Percentiles rank a stretch among this genome's conserved stretches.
Conservation (phyloP, 495 filamentous ascomycete genomes). For the Talaromyces ruber region DNA sequence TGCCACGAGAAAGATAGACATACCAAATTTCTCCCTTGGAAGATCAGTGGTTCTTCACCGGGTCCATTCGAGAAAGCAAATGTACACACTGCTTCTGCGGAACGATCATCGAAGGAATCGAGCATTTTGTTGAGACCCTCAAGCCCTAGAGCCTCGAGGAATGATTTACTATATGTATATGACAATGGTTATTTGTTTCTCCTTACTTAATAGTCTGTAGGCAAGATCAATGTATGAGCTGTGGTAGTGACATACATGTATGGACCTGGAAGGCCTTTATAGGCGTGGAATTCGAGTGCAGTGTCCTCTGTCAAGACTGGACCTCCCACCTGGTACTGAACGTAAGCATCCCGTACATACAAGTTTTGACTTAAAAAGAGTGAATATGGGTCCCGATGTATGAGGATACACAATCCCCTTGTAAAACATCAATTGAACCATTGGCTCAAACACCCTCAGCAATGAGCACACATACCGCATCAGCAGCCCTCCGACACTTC, state of each 20-base stretch:
- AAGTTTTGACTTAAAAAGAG: neutral
- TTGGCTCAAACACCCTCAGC: neutral
- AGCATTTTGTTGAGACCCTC: conserved; percentile 86
- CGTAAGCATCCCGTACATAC: conserved; percentile 6
- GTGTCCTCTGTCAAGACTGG: conserved; percentile 96
- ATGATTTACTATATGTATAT: conserved; percentile 65
- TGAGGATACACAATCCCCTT: neutral
- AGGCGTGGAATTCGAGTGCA: conserved; percentile 81
- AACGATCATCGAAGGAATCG: conserved; percentile 79
- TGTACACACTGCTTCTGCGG: conserved; percentile 88
- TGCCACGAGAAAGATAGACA: neutral
- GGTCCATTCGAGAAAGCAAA: conserved; percentile 88
- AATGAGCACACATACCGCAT: conserved; percentile 19
- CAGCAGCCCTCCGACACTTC: conserved; percentile 69
- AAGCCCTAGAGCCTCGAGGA: conserved; percentile 73
- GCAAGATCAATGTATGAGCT: neutral
- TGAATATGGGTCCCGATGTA: neutral
- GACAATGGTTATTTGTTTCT: conserved; percentile 4
- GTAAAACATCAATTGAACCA: neutral
- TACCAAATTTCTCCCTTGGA: conserved; percentile 72
- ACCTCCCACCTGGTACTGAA: conserved; percentile 52
- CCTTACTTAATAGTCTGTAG: neutral
- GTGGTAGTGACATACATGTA: conserved; percentile 64
- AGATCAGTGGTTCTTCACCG: conserved; percentile 75
- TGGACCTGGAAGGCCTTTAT: conserved; percentile 85